Conservation (phyloP, 768 basidiomycete species). For the Psilocybe cubensis region DNA sequence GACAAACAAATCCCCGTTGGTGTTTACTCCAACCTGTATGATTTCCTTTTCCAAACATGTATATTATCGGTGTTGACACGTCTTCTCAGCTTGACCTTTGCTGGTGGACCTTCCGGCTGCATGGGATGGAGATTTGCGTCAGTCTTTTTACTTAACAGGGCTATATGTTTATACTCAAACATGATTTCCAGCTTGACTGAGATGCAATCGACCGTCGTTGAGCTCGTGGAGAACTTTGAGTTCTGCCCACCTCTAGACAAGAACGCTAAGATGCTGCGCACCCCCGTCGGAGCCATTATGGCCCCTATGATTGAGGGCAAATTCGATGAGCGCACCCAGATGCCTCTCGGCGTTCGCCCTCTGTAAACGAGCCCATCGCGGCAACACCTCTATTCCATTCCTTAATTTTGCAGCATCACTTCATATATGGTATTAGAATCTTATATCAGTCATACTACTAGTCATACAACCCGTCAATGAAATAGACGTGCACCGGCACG, state of each 20-base stretch:
- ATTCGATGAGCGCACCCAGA: conserved; percentile 11
- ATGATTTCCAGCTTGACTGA: conserved; percentile 5
- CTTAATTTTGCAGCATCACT: too few species aligned
- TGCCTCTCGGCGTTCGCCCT: conserved; percentile 12
- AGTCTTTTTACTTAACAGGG: background rate
- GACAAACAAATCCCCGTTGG: conserved; percentile 14
- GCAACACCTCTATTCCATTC: background rate
- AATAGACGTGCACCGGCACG: too few species aligned
- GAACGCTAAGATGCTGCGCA: conserved; percentile 13
- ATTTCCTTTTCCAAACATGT: background rate
- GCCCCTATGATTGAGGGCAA: conserved; percentile 14
- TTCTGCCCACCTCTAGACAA: conserved; percentile 9
- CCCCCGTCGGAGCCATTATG: conserved; percentile 13
- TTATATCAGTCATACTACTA: too few species aligned
- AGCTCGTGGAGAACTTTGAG: conserved; percentile 13
- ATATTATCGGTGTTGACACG: background rate
- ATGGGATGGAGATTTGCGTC: conserved; percentile 16
- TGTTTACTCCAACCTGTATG: conserved; percentile 13
- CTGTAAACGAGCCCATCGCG: background rate
- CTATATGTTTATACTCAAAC: background rate
- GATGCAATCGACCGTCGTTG: conserved; percentile 13
- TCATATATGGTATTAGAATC: too few species aligned
- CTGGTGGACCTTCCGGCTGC: conserved; percentile 14
- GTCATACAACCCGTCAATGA: too few species aligned
- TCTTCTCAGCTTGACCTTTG: conserved; percentile 6